Base-by-base conservation (phyloP, 768 basidiomycete genomes). In the Suillus brevipes region DNA sequence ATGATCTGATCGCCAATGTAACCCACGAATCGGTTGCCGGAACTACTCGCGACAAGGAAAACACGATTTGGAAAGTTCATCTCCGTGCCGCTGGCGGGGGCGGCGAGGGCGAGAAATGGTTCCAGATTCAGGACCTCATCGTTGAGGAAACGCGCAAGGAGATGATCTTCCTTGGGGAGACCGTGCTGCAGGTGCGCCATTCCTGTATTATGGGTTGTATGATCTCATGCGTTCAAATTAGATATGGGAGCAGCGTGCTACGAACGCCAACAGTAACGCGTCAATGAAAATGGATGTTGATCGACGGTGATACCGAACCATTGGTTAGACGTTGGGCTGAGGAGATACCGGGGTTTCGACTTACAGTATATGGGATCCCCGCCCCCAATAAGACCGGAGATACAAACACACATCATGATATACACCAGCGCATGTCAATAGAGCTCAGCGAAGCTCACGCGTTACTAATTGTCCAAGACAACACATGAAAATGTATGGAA, bases 121-220 rank as follows among this genome's bases (percentile, higher is more conserved):
- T 93, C 76, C 89, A 94, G 81, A 90, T 99, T 59, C 95, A 98
- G 77, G 97, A 99, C 80, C 82, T 99, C 64, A 92, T 96, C 66
- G 96, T 99, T 12, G 91, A 95, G 74, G 96, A 99, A 73, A 92
- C 94, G n/a, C 83, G 95, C 65, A 94, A 92, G 77, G 95, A 97
- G 74, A 95, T 99, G 94, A 97, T 99, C 62, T 95, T 97, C 75
- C 81, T 99, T 42, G 97, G 96, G 34, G 97, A 99, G 77, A 94
- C 91, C n/a, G 90, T 97, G 38, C 80, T 99, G 60, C 97, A 99
- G 85, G 95, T 95, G 66, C 65, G 72, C 59, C 47, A 23, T 64
- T 36, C 43, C n/a, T 62, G 20, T 66, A 34, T 28, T 37, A 25
- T 65, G 50, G 64, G 56, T 31, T 58, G 16, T 64, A 37, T 55